Percentiles rank a stretch among this genome's conserved stretches.
phyloP scores from a whole-genome alignment of 1,284 basidiomycete genomes.

The Puccinia coronata region DNA sequence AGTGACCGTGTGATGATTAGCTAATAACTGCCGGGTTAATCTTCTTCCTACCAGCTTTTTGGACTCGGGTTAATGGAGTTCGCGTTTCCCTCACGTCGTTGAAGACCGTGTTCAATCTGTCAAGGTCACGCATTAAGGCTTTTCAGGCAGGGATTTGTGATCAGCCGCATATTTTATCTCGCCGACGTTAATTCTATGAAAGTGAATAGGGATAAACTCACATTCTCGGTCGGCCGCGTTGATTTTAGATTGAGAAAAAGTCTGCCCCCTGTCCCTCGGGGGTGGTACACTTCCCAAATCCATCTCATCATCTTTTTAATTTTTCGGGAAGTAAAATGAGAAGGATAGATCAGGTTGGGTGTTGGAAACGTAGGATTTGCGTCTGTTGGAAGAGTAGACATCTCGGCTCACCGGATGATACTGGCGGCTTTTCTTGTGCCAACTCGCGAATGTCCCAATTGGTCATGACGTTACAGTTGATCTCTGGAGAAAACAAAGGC shows the following conservation, averaged over 20 bases:
- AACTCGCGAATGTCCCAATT: not conserved
- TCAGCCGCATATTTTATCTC: not conserved
- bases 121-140: not conserved
- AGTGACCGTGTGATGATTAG: not conserved
- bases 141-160: not conserved
- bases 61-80: not conserved
- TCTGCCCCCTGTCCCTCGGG: not conserved
- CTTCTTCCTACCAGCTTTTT: not conserved
- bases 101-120: not conserved
- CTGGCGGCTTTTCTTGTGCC: not conserved
- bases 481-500: not conserved
- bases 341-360: not conserved
- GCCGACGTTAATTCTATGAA: not conserved
- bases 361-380: not conserved
- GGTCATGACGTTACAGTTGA: no score
- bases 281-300: not conserved
- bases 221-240: not conserved
- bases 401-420: not conserved
- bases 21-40: not conserved
- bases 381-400: not conserved
- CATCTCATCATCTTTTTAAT: conserved; percentile 5
- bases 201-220: not conserved
- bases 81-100: not conserved
- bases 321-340: not conserved
- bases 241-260: not conserved